These are phyloP conservation scores for Ceratocystis colombiana DNA, from an alignment of 2,329 filamentous ascomycete genomes.

Conservation along the genomic window DNA sequence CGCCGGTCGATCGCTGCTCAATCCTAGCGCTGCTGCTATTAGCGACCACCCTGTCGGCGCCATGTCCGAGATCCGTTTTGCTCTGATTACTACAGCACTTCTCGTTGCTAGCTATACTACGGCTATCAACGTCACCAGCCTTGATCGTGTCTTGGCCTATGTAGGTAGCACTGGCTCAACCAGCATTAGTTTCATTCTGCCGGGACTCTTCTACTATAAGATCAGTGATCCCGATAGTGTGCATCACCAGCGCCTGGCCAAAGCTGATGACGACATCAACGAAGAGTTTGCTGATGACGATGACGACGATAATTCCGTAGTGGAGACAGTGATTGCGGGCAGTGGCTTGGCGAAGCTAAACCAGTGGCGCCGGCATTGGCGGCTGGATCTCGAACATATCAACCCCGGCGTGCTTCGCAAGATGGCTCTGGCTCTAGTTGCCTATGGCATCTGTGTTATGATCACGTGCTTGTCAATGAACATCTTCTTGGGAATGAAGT, in stretches of 20 bases:
- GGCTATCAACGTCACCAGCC: slow-evolving; percentile 78
- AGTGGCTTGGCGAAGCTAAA: slow-evolving; percentile 33
- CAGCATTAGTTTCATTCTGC: slow-evolving; percentile 92
- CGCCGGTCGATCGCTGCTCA: slow-evolving; percentile 37
- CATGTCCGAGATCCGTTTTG: slow-evolving; percentile 69
- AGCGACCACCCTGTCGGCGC: slow-evolving; percentile 37
- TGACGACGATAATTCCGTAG: slow-evolving; percentile 29
- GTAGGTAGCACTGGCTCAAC: slow-evolving; percentile 92
- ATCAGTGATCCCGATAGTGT: slow-evolving; percentile 83
- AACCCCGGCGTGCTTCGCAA: slow-evolving; percentile 57
- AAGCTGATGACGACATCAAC: slow-evolving; percentile 80
- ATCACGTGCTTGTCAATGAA: slow-evolving; percentile 77
- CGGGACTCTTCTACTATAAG: slow-evolving; percentile 96
- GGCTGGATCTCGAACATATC: slow-evolving; percentile 53
- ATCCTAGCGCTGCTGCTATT: slow-evolving; percentile 34
- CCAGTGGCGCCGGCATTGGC: slow-evolving; percentile 45
- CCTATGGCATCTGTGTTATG: slow-evolving; percentile 86
- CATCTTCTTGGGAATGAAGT: slow-evolving; percentile 34
- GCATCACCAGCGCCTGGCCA: slow-evolving; percentile 75
- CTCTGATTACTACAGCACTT: slow-evolving; percentile 75
- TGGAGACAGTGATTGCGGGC: neutral
- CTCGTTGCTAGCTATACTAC: slow-evolving; percentile 76
- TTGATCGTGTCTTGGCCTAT: slow-evolving; percentile 87
- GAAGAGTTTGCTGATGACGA: slow-evolving; percentile 48
- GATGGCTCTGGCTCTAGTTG: slow-evolving; percentile 61